Conservation (phyloP, 225 moss, liverwort and hornwort genomes). For the Ulota crispa region DNA sequence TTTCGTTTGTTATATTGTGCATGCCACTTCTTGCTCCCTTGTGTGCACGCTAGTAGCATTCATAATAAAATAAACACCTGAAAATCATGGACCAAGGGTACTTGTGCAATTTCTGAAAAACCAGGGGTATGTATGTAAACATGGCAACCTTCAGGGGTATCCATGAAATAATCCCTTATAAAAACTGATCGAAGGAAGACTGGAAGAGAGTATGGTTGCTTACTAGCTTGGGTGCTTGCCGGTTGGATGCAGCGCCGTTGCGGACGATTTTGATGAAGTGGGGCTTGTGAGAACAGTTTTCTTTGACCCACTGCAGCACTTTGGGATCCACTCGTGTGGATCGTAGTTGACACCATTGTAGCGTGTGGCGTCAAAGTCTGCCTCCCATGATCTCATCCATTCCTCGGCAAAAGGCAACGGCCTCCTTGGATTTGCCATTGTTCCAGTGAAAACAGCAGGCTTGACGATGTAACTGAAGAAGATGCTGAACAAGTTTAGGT, state of each 20-base stretch:
- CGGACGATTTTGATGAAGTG: constrained; percentile 40
- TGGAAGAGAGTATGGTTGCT: not conserved
- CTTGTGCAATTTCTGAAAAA: no score
- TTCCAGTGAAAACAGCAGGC: not conserved
- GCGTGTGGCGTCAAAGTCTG: constrained; percentile 27
- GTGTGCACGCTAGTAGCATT: no score
- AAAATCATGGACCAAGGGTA: no score
- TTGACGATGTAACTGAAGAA: not conserved
- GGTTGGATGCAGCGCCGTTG: constrained; percentile 6
- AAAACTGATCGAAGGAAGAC: no score
- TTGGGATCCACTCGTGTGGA: constrained; percentile 27
- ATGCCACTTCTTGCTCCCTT: no score
- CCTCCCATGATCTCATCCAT: constrained; percentile 38
- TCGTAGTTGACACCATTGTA: constrained; percentile 27
- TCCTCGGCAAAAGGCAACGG: not conserved
- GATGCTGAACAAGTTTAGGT: not conserved
- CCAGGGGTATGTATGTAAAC: no score
- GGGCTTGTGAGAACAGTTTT: constrained; percentile 8
- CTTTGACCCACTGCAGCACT: constrained; percentile 32
- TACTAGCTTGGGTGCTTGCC: not conserved
- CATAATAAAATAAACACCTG: no score
- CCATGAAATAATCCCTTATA: no score
- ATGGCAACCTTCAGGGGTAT: no score
- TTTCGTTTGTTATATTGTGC: no score
- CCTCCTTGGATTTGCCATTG: not conserved